Conservation (phyloP, 164 flowering plant species). For the Piper betle region DNA sequence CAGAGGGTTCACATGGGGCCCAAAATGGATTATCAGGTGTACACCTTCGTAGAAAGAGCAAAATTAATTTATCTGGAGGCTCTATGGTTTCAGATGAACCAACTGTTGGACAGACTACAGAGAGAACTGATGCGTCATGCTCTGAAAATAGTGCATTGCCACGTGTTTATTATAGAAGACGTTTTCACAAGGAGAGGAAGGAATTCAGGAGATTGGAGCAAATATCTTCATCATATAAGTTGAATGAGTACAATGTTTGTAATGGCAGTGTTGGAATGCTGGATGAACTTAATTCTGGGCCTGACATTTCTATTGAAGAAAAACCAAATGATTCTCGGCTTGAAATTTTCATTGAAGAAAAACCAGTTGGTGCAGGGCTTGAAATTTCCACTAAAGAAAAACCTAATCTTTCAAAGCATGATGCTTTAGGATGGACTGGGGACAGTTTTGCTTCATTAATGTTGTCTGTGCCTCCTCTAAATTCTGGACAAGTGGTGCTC, state of each 20-base stretch:
- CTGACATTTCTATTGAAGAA: too few relatives aligned
- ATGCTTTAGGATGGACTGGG: conserved; percentile 15
- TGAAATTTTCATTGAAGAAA: too few relatives aligned
- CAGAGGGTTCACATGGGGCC: conserved; percentile 16
- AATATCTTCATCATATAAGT: conserved; percentile 9
- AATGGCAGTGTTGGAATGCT: conserved; percentile 11
- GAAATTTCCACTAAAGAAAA: conserved; percentile 7
- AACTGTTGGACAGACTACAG: conserved; percentile 11
- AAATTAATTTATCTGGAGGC: conserved; percentile 8
- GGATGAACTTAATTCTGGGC: conserved; percentile 4
- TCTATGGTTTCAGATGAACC: conserved; percentile 11
- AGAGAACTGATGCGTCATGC: conserved; percentile 13
- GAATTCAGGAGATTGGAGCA: conserved; percentile 7
- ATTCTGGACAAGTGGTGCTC: conserved; percentile 22
- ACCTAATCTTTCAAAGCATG: conserved; percentile 6
- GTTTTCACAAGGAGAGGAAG: conserved; percentile 27
- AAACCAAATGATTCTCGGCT: too few relatives aligned
- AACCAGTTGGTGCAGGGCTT: conserved; percentile 4
- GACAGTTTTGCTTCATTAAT: conserved; percentile 18
- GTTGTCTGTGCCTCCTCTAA: conserved; percentile 16
- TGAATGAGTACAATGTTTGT: conserved; percentile 15
- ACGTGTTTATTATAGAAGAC: conserved; percentile 67
- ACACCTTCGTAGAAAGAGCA: conserved; percentile 9
- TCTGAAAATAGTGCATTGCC: conserved; percentile 23
- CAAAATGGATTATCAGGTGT: conserved; percentile 9